Evolutionary conservation across 2,329 filamentous ascomycete species (phyloP), one percentile per base, ranked within the genome.

Genomic region (Cadophora sp.): DNA sequence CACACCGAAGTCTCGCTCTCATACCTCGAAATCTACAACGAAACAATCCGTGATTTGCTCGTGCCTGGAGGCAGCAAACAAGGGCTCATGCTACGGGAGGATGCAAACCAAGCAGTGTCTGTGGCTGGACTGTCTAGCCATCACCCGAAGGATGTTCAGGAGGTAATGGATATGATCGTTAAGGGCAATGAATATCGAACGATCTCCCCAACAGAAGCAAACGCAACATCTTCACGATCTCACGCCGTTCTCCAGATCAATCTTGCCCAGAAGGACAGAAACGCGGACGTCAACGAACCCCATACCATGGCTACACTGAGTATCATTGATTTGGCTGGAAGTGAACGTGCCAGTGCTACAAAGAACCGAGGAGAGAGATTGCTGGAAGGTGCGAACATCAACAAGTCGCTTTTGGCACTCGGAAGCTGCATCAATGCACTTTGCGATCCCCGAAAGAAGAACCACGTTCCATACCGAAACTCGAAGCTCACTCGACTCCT

Each of bases 91-190:
- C 86, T 99, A 50, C 91, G 96, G 59, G 96, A 99, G 80, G 96
- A 99, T 82, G 91, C 92, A 67, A 94, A 98, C 76, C 93, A 97
- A 79, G 89, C 92, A 12, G 96, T 99, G 8, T 96, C 93, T 0
- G 96, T 99, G 1, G 87, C 93, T 4, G 96, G 95, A 0, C 84
- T 99, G 55, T 96, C 94, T 2, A 97, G 94, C 76, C 94, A 97
- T 78, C 92, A 92, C 72, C 96, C 96, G 2, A 91, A 91, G 74
- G 93, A 95, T 77, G 96, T 98, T 16, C 89, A 97, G 77, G 91
- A 99, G 80, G 96, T 99, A 76, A 99, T 99, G 96, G 95, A 99
- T 77, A 97, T 99, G 87, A 97, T 99, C 77, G 91, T 99, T 65
- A 89, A 90, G 78, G 96, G 96, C 71, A 99, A 99, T 80, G 92